phyloP scores from a whole-genome alignment of 257 asterid species.

The Gardenia jasminoides region DNA sequence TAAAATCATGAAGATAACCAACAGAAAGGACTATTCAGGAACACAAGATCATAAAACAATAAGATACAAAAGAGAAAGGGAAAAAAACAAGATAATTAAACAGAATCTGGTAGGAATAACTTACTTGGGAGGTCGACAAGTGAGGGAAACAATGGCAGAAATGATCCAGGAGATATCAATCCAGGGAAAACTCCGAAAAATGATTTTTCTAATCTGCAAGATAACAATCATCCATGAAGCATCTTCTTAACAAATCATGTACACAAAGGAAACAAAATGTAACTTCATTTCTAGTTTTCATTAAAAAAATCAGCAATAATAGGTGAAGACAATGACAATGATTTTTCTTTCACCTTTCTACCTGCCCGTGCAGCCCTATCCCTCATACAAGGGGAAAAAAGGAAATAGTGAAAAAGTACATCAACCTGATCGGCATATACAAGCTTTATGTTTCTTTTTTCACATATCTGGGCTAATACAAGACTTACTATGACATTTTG shows the following conservation, averaged over 20 bases:
- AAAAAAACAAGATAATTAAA: background rate
- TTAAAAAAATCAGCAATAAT: background rate
- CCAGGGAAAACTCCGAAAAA: slow-evolving; percentile 55
- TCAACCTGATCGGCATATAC: background rate
- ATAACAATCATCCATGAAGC: background rate
- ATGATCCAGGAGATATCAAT: slow-evolving; percentile 78
- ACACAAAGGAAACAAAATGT: background rate
- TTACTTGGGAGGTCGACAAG: slow-evolving; percentile 83
- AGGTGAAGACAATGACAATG: background rate
- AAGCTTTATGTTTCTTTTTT: background rate
- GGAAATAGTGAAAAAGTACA: background rate
- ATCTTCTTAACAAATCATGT: background rate
- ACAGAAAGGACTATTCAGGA: background rate
- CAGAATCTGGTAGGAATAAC: slow-evolving; percentile 30
- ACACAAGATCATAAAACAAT: background rate
- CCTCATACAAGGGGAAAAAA: background rate
- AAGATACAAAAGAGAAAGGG: background rate
- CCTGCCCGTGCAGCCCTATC: background rate
- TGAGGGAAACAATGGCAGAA: slow-evolving; percentile 74
- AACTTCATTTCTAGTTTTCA: background rate
- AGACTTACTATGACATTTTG: background rate
- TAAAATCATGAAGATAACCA: background rate
- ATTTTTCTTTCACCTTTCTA: background rate
- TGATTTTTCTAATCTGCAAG: slow-evolving; percentile 59
- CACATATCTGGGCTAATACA: background rate